phyloP scores from a whole-genome alignment of 768 basidiomycete genomes.

The Baorangia bicolor region DNA sequence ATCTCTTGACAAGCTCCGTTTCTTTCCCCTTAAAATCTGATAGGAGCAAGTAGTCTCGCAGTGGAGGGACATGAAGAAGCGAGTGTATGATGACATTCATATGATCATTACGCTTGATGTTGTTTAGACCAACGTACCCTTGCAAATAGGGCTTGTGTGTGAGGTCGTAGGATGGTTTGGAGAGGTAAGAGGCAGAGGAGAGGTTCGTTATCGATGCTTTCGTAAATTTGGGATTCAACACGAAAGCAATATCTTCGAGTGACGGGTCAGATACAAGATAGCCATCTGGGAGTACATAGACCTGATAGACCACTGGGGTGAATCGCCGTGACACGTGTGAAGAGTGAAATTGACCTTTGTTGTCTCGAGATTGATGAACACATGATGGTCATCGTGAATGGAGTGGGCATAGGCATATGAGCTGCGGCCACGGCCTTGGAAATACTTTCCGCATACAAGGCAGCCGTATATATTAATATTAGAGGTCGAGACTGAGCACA shows the following conservation, averaged over 20 bases:
- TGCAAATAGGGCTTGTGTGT: conserved; percentile 78
- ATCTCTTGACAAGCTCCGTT: conserved; percentile 84
- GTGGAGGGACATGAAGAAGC: conserved; percentile 84
- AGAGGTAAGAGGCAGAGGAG: conserved; percentile 56
- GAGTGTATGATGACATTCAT: conserved; percentile 97
- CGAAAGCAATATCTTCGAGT: conserved; percentile 89
- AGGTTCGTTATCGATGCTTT: conserved; percentile 50
- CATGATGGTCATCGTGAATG: conserved; percentile 97
- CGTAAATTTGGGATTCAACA: conserved; percentile 89
- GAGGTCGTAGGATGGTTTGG: conserved; percentile 84
- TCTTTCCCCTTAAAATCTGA: conserved; percentile 72
- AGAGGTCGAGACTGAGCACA: conserved; percentile 93
- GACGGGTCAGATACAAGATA: conserved; percentile 97
- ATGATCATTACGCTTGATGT: conserved; percentile 96
- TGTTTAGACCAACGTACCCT: conserved; percentile 95
- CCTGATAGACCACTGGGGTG: conserved; percentile 47
- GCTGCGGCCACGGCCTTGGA: conserved; percentile 91
- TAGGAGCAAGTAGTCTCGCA: conserved; percentile 85
- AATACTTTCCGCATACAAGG: conserved; percentile 97
- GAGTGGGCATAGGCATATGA: conserved; percentile 97
- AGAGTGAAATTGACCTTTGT: conserved; percentile 57
- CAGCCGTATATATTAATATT: conserved; percentile 99
- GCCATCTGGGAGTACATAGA: conserved; percentile 96
- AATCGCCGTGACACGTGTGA: conserved; percentile 18
- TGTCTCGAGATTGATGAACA: conserved; percentile 94